phyloP scores from a whole-genome alignment of 2,329 filamentous ascomycete genomes.

The Pestalotiopsis sp. region DNA sequence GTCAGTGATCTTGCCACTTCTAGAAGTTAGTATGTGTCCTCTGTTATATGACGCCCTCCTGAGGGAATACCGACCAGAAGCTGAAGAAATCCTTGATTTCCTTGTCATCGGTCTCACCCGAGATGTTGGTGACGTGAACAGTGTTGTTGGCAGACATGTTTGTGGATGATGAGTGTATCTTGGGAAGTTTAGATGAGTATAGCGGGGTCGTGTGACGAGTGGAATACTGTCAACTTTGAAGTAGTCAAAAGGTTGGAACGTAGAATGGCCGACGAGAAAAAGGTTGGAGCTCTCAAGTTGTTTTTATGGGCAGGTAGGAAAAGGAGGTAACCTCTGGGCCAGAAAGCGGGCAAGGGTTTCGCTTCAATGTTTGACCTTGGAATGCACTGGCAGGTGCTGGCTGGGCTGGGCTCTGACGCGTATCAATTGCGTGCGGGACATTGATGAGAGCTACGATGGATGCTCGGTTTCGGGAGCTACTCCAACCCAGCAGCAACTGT shows the following conservation, averaged over 20 bases:
- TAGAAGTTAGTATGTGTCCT: constrained; percentile 7
- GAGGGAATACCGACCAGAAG: constrained; percentile 71
- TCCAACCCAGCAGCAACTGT: neutral
- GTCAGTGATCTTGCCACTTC: constrained; percentile 86
- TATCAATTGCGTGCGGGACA: neutral
- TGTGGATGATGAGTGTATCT: neutral
- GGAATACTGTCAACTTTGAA: neutral
- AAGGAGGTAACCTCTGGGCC: neutral
- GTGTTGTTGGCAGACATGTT: constrained; percentile 62
- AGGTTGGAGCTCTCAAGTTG: neutral
- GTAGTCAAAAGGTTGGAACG: neutral
- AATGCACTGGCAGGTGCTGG: neutral
- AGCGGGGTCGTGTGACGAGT: neutral
- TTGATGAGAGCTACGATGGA: neutral
- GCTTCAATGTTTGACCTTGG: neutral
- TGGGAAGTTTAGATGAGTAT: neutral
- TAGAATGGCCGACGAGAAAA: neutral
- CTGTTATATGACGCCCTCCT: neutral
- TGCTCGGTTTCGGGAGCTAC: neutral
- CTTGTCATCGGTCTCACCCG: constrained; percentile 78
- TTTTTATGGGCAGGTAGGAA: neutral
- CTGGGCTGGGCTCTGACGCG: neutral
- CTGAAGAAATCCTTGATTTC: constrained; percentile 97
- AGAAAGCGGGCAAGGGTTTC: neutral
- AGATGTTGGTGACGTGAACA: constrained; percentile 90